phyloP scores from a whole-genome alignment of 805 yeast species.

The Zygoascus tannicola region DNA sequence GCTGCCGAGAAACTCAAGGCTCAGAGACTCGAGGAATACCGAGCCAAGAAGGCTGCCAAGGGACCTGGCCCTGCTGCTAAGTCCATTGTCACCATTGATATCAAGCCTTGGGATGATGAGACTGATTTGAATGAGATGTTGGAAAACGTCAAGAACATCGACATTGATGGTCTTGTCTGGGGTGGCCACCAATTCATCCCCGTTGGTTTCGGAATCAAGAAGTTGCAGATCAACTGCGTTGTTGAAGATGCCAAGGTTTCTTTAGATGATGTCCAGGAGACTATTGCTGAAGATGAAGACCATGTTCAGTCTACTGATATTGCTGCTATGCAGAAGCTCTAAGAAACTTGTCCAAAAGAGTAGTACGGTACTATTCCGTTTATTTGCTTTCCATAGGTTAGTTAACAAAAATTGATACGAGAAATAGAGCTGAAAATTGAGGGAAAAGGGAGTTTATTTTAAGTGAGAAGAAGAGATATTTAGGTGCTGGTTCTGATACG shows the following conservation, averaged over 20 bases:
- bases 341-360: too few relatives aligned
- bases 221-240: constrained; percentile 96
- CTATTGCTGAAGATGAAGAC: constrained; percentile 91
- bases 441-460: too few relatives aligned
- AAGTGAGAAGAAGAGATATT: too few relatives aligned
- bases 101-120: constrained; percentile 99
- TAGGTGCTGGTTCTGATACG: too few relatives aligned
- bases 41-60: constrained; percentile 93
- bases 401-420: background rate
- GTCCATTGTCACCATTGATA: constrained; percentile 92
- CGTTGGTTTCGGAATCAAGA: constrained; percentile 99
- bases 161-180: constrained; percentile 92
- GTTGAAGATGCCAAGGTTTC: constrained; percentile 96
- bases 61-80: constrained; percentile 99
- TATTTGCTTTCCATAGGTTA: too few relatives aligned
- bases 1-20: constrained; percentile 96
- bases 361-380: too few relatives aligned
- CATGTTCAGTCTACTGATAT: constrained; percentile 98
- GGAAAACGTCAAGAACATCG: constrained; percentile 76
- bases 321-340: constrained; percentile 97
- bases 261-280: constrained; percentile 65
- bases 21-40: constrained; percentile 95
- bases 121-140: constrained; percentile 86
- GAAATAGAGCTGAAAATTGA: too few relatives aligned
- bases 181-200: constrained; percentile 96